These are phyloP conservation scores for Sisymbrium altissimum DNA, from an alignment of 345 rosid species.

Conservation along the genomic window DNA sequence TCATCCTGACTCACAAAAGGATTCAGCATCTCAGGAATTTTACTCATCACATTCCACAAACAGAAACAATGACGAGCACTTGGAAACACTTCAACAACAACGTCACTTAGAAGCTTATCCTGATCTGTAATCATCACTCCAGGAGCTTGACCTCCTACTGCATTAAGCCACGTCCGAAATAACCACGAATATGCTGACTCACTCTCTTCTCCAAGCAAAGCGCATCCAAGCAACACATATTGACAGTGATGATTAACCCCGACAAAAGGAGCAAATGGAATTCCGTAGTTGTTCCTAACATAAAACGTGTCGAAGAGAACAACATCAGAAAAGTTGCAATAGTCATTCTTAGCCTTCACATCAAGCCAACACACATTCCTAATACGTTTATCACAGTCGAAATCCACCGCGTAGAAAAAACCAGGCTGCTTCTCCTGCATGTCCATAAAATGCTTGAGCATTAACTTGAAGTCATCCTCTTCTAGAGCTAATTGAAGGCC, in stretches of 20 bases:
- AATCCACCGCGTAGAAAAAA: constrained; percentile 49
- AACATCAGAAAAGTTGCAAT: constrained; percentile 40
- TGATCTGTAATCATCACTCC: constrained; percentile 43
- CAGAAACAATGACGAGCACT: constrained; percentile 40
- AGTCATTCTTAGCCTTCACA: constrained; percentile 47
- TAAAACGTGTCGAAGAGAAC: constrained; percentile 44
- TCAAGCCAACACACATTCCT: constrained; percentile 49
- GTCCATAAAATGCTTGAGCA: constrained; percentile 23
- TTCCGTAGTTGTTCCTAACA: constrained; percentile 30
- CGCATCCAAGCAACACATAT: constrained; percentile 31
- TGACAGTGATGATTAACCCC: constrained; percentile 30
- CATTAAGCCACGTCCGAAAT: constrained; percentile 46
- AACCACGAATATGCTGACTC: constrained; percentile 44
- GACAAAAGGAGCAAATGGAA: constrained; percentile 30
- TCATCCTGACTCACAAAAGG: constrained; percentile 34
- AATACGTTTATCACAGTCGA: constrained; percentile 31
- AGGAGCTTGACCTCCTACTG: constrained; percentile 42
- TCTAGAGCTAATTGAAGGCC: constrained; percentile 31
- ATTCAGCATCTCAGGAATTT: constrained; percentile 40
- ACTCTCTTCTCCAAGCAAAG: constrained; percentile 45
- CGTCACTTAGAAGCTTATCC: constrained; percentile 37
- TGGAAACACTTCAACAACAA: constrained; percentile 41
- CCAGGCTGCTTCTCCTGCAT: constrained; percentile 49
- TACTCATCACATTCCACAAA: constrained; percentile 35
- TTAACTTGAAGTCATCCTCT: constrained; percentile 8